phyloP scores from a whole-genome alignment of 495 filamentous ascomycete genomes.

The Staphylotrichum tortipilum region DNA sequence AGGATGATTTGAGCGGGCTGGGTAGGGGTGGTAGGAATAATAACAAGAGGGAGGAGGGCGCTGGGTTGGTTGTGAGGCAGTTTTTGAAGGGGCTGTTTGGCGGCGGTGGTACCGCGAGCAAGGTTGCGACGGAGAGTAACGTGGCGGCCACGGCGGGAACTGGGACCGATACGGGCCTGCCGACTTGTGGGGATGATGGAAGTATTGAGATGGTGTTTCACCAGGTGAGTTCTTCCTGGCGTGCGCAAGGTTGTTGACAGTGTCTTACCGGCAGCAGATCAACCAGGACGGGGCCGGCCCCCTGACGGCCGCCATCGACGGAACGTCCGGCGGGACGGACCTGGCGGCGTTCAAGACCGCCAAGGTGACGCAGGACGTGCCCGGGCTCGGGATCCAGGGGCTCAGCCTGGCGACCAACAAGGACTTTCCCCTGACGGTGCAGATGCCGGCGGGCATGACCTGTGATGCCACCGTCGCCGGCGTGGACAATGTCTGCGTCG shows the following conservation, averaged over 20 bases:
- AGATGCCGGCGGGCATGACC: slow-evolving; percentile 55
- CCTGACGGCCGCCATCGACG: slow-evolving; percentile 39
- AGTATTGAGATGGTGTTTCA: slow-evolving; percentile 45
- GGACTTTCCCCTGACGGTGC: slow-evolving; percentile 47
- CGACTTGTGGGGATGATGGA: slow-evolving; percentile 47
- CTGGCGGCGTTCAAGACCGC: slow-evolving; percentile 45
- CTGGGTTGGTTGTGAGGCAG: slow-evolving; percentile 1
- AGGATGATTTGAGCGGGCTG: slow-evolving; percentile 20
- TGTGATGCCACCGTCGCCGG: slow-evolving; percentile 47
- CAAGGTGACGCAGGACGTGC: slow-evolving; percentile 49
- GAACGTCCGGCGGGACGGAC: slow-evolving; percentile 49
- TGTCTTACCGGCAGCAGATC: slow-evolving; percentile 30
- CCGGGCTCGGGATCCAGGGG: slow-evolving; percentile 42
- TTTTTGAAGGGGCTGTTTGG: slow-evolving; percentile 16
- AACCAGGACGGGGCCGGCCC: slow-evolving; percentile 48
- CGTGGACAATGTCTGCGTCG: slow-evolving; percentile 48
- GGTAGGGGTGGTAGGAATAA: slow-evolving; percentile 1
- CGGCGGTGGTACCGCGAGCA: slow-evolving; percentile 18
- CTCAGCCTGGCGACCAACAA: slow-evolving; percentile 40
- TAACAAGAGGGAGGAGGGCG: not conserved
- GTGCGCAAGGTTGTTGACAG: not conserved
- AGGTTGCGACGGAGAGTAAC: slow-evolving; percentile 31
- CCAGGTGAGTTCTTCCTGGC: slow-evolving; percentile 8
- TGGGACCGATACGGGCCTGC: slow-evolving; percentile 38
- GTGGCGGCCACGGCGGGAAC: slow-evolving; percentile 36